phyloP scores from a whole-genome alignment of 2,329 filamentous ascomycete genomes.

The Mycogone perniciosa region DNA sequence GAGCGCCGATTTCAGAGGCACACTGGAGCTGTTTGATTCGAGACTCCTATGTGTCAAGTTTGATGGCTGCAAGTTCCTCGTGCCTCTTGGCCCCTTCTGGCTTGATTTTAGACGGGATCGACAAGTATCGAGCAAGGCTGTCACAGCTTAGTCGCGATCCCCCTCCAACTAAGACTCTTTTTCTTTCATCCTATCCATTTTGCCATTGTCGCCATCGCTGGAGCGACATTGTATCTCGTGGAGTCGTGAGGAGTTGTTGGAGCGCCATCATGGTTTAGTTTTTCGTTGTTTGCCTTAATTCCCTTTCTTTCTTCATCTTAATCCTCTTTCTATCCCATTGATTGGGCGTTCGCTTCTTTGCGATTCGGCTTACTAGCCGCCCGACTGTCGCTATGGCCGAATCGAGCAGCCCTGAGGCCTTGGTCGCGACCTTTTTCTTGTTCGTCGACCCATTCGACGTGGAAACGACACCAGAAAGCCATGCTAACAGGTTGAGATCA shows the following conservation, averaged over 20 bases:
- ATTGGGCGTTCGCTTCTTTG: conserved; percentile 36
- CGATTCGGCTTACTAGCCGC: conserved; percentile 24
- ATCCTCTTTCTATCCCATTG: conserved; percentile 37
- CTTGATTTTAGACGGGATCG: not conserved
- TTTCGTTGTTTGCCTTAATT: conserved; percentile 12
- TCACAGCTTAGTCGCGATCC: not conserved
- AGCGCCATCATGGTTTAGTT: conserved; percentile 12
- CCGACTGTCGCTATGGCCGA: conserved; percentile 36
- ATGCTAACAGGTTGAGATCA: conserved; percentile 21
- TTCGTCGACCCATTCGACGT: conserved; percentile 29
- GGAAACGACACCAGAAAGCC: conserved; percentile 1
- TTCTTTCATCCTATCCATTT: conserved; percentile 23
- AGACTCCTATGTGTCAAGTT: conserved; percentile 6
- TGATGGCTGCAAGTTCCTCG: not conserved
- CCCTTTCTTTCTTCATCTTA: conserved; percentile 19
- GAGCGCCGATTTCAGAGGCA: not conserved
- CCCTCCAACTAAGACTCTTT: not conserved
- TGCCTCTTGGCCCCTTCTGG: conserved; percentile 2
- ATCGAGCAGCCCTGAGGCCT: conserved; percentile 39
- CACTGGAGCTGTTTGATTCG: not conserved
- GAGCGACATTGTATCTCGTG: conserved; percentile 13
- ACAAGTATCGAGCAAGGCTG: not conserved
- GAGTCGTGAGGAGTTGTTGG: conserved; percentile 11
- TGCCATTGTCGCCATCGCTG: conserved; percentile 23
- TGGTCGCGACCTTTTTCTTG: conserved; percentile 51